These are phyloP conservation scores for Blastocystis sp. DNA, from an alignment of 352 stramenopile genomes.

Conservation along the genomic window DNA sequence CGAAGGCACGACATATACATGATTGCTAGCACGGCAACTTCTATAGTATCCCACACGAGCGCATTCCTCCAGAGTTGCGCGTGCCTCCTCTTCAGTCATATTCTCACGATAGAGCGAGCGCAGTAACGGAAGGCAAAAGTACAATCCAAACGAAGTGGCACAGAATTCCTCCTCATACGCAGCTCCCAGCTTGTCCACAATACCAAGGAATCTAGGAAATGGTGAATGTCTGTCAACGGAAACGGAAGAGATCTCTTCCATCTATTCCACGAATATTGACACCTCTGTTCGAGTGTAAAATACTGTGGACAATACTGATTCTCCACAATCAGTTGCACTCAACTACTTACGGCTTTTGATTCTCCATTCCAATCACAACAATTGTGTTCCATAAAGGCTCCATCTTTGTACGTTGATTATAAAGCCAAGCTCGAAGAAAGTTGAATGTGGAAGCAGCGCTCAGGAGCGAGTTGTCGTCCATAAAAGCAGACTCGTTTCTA, in stretches of 20 bases:
- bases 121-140: conserved; percentile 49
- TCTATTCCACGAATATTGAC: neutral
- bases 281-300: neutral
- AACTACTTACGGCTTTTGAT: conserved; percentile 45
- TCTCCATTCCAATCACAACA: conserved; percentile 34
- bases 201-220: conserved; percentile 31
- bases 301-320: neutral
- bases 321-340: neutral
- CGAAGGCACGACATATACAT: neutral
- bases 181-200: conserved; percentile 18
- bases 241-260: neutral
- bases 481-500: conserved; percentile 18
- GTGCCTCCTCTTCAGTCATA: conserved; percentile 58
- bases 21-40: conserved; percentile 44
- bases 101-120: conserved; percentile 7
- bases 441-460: conserved; percentile 50
- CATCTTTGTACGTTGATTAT: conserved; percentile 49
- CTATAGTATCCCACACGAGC: conserved; percentile 55
- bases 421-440: conserved; percentile 39
- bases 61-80: conserved; percentile 28
- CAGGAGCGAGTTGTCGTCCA: conserved; percentile 35
- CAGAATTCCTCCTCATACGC: conserved; percentile 51
- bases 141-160: conserved; percentile 39
- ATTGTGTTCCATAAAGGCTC: conserved; percentile 44
- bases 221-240: conserved; percentile 51